Conservation (phyloP, 805 yeast genomes). For the Pichia manshurica region DNA sequence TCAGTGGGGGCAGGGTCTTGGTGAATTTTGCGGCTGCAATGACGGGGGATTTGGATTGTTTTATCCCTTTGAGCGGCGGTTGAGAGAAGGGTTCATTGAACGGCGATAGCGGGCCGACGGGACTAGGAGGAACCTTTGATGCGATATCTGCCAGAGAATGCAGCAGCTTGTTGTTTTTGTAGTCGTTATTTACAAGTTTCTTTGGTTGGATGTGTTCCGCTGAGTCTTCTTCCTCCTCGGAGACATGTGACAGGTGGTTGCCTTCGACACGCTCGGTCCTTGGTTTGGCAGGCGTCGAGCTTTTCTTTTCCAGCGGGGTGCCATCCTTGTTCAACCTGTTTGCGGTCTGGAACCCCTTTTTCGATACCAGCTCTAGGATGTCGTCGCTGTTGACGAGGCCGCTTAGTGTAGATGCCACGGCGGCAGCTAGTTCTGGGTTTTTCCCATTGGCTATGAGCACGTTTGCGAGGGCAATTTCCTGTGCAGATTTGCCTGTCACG, state of each 20-base stretch:
- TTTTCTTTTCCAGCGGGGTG: not conserved
- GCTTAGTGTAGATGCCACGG: constrained; percentile 24
- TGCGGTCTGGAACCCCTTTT: not conserved
- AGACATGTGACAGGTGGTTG: no score
- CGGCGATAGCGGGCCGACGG: constrained; percentile 10
- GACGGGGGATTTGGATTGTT: not conserved
- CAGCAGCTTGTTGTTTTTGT: not conserved
- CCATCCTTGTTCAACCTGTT: not conserved
- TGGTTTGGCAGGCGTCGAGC: not conserved
- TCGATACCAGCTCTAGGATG: constrained; percentile 10
- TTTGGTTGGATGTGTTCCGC: constrained; percentile 2
- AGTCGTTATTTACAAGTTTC: not conserved
- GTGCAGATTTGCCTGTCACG: constrained; percentile 48
- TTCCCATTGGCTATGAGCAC: constrained; percentile 45
- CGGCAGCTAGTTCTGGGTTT: constrained; percentile 38
- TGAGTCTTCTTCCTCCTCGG: not conserved
- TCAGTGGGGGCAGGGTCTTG: not conserved
- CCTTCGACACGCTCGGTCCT: not conserved
- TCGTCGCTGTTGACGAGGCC: constrained; percentile 19
- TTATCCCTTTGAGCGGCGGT: not conserved
- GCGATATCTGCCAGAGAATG: constrained; percentile 21
- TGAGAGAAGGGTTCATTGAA: constrained; percentile 17
- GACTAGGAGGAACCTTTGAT: constrained; percentile 17
- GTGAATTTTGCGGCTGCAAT: not conserved
- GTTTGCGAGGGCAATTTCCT: constrained; percentile 45